Base-by-base conservation (phyloP, 2,329 filamentous ascomycete genomes). In the Hypomyces rosellus region DNA sequence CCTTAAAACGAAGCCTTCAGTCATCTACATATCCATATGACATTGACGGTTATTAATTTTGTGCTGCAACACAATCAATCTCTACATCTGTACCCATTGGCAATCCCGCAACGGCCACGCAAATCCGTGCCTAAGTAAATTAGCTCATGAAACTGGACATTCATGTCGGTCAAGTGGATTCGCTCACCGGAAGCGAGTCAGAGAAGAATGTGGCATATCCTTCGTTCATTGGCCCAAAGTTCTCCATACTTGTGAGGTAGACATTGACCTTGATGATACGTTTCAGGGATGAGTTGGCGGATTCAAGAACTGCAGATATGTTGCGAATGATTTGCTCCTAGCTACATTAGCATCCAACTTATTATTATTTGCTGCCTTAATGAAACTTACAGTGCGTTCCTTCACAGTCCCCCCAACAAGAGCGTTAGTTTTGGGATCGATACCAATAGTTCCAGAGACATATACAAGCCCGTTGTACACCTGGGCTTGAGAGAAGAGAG, bases 71-170 rank as follows among this genome's bases (percentile, higher is more conserved):
- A 25, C 44, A 48, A 71, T 90, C 86, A 62, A 90, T 86, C 72
- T 89, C 86, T 7, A 90, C 80, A 52, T 85, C 80, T 6, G 85
- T 84, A 13, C 79, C 78, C 61, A 86, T 79, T 2, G 86, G 86
- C 58, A 90, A 70, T 63, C 85, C 77, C 67, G 86, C 81, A 12
- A 89, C 87, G 0, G 85, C 85, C 22, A 90, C 85, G 62, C 86
- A 90, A 46, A 81, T 86, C 52, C 84, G 68, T 44, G 68, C 70
- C 71, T 74, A 12, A 5, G 13, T 39, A 25, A 18, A 11, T 48
- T 16, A 49, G 43, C 9, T 36, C 14, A 5, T 5, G n/a, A 20
- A 20, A 20, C 20, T 33, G 14, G 7, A 13, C 2, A 22, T 2
- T 6, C 3, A 37, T n/a, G 4, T 14, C 1, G 1, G 11, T 3